These are phyloP conservation scores for Penicillium sp. DNA, from an alignment of 2,329 filamentous ascomycete species.

Conservation along the genomic window DNA sequence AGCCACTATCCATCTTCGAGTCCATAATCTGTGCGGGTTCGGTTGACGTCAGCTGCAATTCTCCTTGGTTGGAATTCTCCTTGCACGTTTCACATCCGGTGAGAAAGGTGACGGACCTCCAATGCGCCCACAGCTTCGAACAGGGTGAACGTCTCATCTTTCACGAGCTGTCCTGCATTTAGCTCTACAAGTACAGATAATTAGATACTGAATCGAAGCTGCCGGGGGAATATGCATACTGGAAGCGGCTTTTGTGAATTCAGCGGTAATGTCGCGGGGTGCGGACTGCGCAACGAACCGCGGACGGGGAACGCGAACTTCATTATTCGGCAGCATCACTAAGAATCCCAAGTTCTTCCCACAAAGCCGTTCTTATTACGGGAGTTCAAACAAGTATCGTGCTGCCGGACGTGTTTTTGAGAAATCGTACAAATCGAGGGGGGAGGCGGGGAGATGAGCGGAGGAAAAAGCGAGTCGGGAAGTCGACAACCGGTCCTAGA, in stretches of 20 bases:
- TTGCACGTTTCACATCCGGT: conserved; percentile 4
- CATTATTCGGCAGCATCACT: conserved; percentile 36
- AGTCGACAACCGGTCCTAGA: conserved; percentile 10
- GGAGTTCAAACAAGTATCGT: not conserved
- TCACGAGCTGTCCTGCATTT: conserved; percentile 76
- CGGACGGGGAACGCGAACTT: conserved; percentile 30
- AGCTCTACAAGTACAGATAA: conserved; percentile 55
- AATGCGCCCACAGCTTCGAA: conserved; percentile 85
- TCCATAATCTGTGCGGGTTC: conserved; percentile 78
- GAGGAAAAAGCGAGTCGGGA: conserved; percentile 24
- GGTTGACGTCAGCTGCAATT: conserved; percentile 16
- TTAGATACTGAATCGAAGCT: not conserved
- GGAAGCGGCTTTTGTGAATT: conserved; percentile 52
- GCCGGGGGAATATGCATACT: conserved; percentile 35
- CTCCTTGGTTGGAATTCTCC: not conserved
- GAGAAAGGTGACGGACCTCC: conserved; percentile 46
- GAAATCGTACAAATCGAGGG: conserved; percentile 15
- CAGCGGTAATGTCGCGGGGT: conserved; percentile 53
- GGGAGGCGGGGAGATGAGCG: conserved; percentile 12
- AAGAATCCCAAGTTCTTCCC: conserved; percentile 20
- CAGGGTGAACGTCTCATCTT: conserved; percentile 90
- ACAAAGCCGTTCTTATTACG: conserved; percentile 23
- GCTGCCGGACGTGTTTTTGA: conserved; percentile 6
- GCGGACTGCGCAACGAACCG: conserved; percentile 38
- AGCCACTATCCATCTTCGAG: conserved; percentile 97